Percentiles rank a stretch among this genome's conserved stretches.
phyloP scores from a whole-genome alignment of 2,329 filamentous ascomycete genomes.

The Clonostachys rosea region DNA sequence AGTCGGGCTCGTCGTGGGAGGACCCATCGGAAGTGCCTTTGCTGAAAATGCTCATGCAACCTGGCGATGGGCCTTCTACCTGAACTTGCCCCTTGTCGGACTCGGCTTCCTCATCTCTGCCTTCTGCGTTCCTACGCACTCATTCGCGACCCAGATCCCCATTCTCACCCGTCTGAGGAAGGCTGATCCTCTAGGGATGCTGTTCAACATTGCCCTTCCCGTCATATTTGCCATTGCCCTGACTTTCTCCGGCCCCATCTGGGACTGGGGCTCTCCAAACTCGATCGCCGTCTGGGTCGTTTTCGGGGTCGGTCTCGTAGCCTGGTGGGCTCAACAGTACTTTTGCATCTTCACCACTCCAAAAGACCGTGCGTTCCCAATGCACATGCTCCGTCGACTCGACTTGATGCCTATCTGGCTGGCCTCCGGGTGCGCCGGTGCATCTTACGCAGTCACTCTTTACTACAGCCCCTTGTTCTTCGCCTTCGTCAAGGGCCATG shows the following conservation, averaged over 20 bases:
- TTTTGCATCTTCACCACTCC: conserved; percentile 36
- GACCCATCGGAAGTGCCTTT: conserved; percentile 20
- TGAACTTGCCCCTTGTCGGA: conserved; percentile 40
- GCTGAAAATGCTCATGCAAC: conserved; percentile 23
- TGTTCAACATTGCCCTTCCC: conserved; percentile 20
- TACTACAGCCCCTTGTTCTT: conserved; percentile 54
- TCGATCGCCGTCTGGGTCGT: conserved; percentile 42
- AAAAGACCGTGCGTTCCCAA: conserved; percentile 36
- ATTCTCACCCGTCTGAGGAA: conserved; percentile 9
- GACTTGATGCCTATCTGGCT: conserved; percentile 36
- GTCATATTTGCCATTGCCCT: conserved; percentile 38
- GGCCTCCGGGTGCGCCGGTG: conserved; percentile 24
- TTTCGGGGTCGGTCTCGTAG: conserved; percentile 33
- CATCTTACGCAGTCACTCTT: conserved; percentile 30
- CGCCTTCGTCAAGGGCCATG: conserved; percentile 40
- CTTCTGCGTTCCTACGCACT: conserved; percentile 33
- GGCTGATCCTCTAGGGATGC: conserved; percentile 21
- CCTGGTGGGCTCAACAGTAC: conserved; percentile 41
- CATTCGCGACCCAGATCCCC: conserved; percentile 10
- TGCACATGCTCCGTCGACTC: conserved; percentile 27
- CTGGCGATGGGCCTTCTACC: conserved; percentile 46
- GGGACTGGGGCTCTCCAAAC: conserved; percentile 36
- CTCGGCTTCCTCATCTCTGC: conserved; percentile 32
- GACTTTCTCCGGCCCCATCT: conserved; percentile 44
- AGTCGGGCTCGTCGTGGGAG: conserved; percentile 12